Percentiles rank a stretch among this genome's conserved stretches.
Evolutionary conservation across 805 yeast genomes (phyloP).

Genomic region (Wickerhamiella siamensis): DNA sequence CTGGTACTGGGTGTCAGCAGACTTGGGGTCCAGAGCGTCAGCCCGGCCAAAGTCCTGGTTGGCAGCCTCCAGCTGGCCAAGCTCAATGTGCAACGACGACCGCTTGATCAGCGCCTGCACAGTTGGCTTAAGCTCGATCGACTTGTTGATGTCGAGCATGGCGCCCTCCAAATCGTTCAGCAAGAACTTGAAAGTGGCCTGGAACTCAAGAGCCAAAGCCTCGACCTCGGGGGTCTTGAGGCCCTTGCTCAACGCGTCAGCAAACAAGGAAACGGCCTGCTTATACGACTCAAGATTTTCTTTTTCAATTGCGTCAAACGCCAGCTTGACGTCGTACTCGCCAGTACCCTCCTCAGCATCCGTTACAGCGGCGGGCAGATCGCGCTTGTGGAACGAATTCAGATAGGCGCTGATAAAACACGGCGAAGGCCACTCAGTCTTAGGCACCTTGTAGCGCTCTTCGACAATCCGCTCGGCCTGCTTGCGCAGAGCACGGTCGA

Average conservation of each 20-base stretch:
- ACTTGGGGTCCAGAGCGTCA: slow-evolving; percentile 46
- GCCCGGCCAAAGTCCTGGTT: slow-evolving; percentile 59
- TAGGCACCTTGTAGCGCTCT: slow-evolving; percentile 45
- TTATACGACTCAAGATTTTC: slow-evolving; percentile 43
- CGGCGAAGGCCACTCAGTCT: slow-evolving; percentile 24
- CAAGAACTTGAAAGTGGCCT: slow-evolving; percentile 72
- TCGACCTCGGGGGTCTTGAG: slow-evolving; percentile 20
- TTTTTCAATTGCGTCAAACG: slow-evolving; percentile 40
- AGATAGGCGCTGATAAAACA: slow-evolving; percentile 76
- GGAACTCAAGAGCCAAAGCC: slow-evolving; percentile 70
- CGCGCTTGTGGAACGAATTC: slow-evolving; percentile 62
- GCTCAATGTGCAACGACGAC: slow-evolving; percentile 74
- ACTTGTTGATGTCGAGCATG: slow-evolving; percentile 44
- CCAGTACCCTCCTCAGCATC: slow-evolving; percentile 40
- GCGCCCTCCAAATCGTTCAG: slow-evolving; percentile 59
- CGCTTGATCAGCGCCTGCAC: slow-evolving; percentile 69
- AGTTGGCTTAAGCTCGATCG: slow-evolving; percentile 51
- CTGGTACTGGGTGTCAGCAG: slow-evolving; percentile 82
- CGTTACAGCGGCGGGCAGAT: slow-evolving; percentile 31
- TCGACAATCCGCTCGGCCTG: slow-evolving; percentile 56
- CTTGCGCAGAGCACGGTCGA: slow-evolving; percentile 75
- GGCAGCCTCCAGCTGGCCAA: slow-evolving; percentile 47
- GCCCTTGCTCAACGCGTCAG: slow-evolving; percentile 21
- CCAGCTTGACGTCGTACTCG: slow-evolving; percentile 51
- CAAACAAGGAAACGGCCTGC: slow-evolving; percentile 38